Evolutionary conservation across 495 filamentous ascomycete genomes (phyloP).

Genomic region (Aspergillus nidulans): DNA sequence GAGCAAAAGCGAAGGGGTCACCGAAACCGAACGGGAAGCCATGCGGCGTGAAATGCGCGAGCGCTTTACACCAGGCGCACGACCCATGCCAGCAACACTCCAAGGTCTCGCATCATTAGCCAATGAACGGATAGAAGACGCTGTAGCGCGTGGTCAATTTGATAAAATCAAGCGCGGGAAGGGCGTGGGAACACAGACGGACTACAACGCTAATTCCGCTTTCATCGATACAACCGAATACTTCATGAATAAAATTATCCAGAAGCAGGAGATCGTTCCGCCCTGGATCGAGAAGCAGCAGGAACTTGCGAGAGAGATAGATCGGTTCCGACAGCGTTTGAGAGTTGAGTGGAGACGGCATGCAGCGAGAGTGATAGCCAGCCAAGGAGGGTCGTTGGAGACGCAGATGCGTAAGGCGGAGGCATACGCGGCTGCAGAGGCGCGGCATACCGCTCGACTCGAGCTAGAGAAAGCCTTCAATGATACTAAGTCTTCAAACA

Average conservation of each 20-base stretch:
- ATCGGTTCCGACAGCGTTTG: constrained; percentile 67
- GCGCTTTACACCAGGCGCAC: constrained; percentile 67
- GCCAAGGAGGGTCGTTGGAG: constrained; percentile 72
- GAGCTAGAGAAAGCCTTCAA: constrained; percentile 46
- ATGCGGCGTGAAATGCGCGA: constrained; percentile 70
- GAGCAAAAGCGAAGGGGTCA: constrained; percentile 54
- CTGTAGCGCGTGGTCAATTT: constrained; percentile 88
- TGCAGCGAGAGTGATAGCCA: constrained; percentile 74
- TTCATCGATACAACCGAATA: constrained; percentile 97
- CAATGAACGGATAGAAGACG: constrained; percentile 92
- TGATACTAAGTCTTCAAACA: constrained; percentile 6
- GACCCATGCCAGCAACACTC: constrained; percentile 72
- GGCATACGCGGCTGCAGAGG: constrained; percentile 71
- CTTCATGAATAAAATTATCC: constrained; percentile 97
- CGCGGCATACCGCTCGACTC: constrained; percentile 35
- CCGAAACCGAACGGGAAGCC: constrained; percentile 65
- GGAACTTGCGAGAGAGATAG: constrained; percentile 67
- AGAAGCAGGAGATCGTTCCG: constrained; percentile 69
- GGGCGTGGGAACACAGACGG: constrained; percentile 61
- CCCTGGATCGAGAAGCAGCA: constrained; percentile 94
- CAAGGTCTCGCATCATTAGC: constrained; percentile 78
- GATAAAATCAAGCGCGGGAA: constrained; percentile 81
- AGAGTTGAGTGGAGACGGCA: constrained; percentile 85
- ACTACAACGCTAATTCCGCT: constrained; percentile 77
- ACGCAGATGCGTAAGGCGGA: constrained; percentile 68